These are phyloP conservation scores for Flagelloscypha sp. DNA, from an alignment of 768 basidiomycete species.

Conservation along the genomic window DNA sequence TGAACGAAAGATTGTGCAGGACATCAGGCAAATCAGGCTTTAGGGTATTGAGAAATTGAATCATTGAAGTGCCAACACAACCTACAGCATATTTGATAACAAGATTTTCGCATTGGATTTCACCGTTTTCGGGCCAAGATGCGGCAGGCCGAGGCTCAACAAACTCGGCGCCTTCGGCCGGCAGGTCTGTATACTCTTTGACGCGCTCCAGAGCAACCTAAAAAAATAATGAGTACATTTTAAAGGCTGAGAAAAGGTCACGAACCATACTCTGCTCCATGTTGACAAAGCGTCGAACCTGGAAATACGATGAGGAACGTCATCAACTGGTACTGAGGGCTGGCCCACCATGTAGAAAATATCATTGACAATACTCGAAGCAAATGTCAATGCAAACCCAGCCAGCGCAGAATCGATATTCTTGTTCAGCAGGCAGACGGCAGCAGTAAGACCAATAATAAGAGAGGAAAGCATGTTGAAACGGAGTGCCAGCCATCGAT, in stretches of 20 bases:
- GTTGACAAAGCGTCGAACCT: conserved; percentile 78
- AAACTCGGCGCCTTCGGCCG: conserved; percentile 74
- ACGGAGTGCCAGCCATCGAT: conserved; percentile 83
- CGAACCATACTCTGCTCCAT: conserved; percentile 88
- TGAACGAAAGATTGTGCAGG: conserved; percentile 70
- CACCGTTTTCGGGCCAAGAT: conserved; percentile 70
- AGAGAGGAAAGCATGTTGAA: conserved; percentile 75
- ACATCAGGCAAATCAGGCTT: conserved; percentile 88
- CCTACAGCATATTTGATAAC: conserved; percentile 72
- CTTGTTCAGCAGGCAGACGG: conserved; percentile 59
- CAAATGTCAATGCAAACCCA: conserved; percentile 83
- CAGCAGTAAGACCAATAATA: conserved; percentile 65
- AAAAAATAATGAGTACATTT: neutral
- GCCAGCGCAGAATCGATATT: conserved; percentile 73
- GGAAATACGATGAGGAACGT: conserved; percentile 6
- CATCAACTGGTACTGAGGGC: no score
- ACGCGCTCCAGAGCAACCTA: conserved; percentile 83
- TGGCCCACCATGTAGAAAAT: conserved; percentile 47
- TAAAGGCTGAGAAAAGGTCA: no score
- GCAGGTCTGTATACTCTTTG: conserved; percentile 82
- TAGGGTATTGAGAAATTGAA: neutral
- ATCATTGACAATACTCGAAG: conserved; percentile 65
- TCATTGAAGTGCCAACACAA: no score
- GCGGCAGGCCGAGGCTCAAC: conserved; percentile 76
- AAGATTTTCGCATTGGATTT: conserved; percentile 64